A percentile compares a stretch with the other conserved stretches of the same genome.
These are phyloP conservation scores for Murraya koenigii DNA, from an alignment of 345 rosid genomes.

Conservation along the genomic window DNA sequence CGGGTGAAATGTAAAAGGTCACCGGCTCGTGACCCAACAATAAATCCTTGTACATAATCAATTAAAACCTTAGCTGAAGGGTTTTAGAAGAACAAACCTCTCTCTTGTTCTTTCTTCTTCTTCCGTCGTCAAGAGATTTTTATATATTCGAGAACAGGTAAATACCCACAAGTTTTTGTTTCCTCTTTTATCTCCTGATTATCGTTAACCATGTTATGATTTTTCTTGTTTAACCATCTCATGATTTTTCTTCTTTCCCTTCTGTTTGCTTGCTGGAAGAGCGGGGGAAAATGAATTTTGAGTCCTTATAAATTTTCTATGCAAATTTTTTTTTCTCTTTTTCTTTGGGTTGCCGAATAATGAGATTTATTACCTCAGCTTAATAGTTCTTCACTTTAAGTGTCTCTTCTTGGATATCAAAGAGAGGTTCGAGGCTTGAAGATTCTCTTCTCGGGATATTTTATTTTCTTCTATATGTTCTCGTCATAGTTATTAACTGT, in stretches of 20 bases:
- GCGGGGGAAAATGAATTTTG: neutral
- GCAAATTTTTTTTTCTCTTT: neutral
- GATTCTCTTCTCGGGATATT: neutral
- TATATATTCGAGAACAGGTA: slow-evolving; percentile 4
- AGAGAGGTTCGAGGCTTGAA: neutral
- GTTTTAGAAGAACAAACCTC: slow-evolving; percentile 20
- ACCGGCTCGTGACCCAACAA: slow-evolving; percentile 10
- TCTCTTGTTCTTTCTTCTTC: neutral
- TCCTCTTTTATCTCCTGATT: neutral
- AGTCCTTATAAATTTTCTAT: neutral
- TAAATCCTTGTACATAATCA: neutral
- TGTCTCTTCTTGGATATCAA: neutral
- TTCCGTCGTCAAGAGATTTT: neutral
- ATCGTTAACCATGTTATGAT: neutral
- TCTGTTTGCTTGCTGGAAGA: slow-evolving; percentile 15
- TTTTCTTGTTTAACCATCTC: neutral
- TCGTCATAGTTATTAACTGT: neutral
- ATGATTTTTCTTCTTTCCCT: slow-evolving; percentile 3
- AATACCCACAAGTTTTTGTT: neutral
- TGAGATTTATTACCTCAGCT: neutral
- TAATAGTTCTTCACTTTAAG: neutral
- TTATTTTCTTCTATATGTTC: neutral
- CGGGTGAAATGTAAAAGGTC: slow-evolving; percentile 17
- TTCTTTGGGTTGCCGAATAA: neutral
- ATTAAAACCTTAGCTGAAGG: slow-evolving; percentile 23